Evolutionary conservation across 2,329 filamentous ascomycete genomes (phyloP).

Genomic region (Grosmannia huntii): DNA sequence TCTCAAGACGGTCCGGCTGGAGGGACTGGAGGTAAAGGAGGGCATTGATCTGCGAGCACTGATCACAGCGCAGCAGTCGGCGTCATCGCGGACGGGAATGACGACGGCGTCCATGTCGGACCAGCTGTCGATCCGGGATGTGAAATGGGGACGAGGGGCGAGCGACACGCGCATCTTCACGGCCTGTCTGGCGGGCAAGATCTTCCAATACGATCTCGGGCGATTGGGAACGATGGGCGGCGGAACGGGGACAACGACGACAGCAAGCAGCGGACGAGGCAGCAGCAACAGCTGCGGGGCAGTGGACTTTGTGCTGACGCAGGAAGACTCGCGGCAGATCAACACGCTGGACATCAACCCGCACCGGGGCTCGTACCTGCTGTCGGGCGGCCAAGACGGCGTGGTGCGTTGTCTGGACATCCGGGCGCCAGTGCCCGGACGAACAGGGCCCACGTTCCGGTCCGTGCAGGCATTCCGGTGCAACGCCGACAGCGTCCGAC

Average conservation of each 20-base stretch:
- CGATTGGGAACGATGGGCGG: conserved; percentile 32
- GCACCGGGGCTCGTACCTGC: conserved; percentile 40
- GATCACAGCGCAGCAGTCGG: conserved; percentile 35
- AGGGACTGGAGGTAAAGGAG: conserved; percentile 40
- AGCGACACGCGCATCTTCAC: conserved; percentile 43
- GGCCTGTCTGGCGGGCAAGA: conserved; percentile 50
- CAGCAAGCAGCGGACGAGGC: conserved; percentile 14
- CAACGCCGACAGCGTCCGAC: conserved; percentile 47
- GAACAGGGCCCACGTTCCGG: conserved; percentile 37
- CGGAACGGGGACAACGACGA: neutral
- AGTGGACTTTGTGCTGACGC: conserved; percentile 42
- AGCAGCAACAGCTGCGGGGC: conserved; percentile 17
- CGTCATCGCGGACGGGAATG: conserved; percentile 23
- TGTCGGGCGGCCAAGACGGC: conserved; percentile 53
- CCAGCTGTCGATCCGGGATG: conserved; percentile 51
- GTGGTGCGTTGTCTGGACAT: conserved; percentile 50
- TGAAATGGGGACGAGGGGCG: conserved; percentile 39
- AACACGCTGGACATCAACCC: conserved; percentile 52
- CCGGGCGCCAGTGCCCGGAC: conserved; percentile 31
- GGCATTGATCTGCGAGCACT: conserved; percentile 44
- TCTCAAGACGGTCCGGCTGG: conserved; percentile 46
- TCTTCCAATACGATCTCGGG: conserved; percentile 50
- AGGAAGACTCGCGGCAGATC: conserved; percentile 50
- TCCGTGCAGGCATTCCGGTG: conserved; percentile 33
- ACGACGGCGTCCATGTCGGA: conserved; percentile 28